Conservation (phyloP, 73 alveolate species). For the Paramecium pentaurelia region DNA sequence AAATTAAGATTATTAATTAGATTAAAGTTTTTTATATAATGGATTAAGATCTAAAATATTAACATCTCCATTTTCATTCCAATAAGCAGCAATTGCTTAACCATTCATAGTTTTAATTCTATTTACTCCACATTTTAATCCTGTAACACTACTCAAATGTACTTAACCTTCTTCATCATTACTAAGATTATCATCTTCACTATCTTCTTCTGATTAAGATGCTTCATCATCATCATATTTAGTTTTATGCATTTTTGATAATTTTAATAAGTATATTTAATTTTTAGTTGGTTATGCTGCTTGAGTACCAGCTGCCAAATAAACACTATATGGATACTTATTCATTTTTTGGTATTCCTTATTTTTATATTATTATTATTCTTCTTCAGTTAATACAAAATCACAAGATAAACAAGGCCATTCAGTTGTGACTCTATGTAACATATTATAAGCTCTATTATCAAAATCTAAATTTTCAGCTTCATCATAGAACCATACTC, state of each 20-base stretch:
- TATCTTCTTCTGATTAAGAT: conserved; percentile 21
- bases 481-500: conserved; percentile 61
- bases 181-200: conserved; percentile 47
- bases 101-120: conserved; percentile 81
- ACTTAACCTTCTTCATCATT: conserved; percentile 80
- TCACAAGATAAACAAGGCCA: conserved; percentile 73
- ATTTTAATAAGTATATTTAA: conserved; percentile 76
- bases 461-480: conserved; percentile 81
- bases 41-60: conserved; percentile 66
- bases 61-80: conserved; percentile 77
- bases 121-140: conserved; percentile 70
- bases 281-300: conserved; percentile 72
- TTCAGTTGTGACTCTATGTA: conserved; percentile 84
- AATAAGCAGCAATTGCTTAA: conserved; percentile 74
- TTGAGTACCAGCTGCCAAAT: conserved; percentile 78
- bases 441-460: conserved; percentile 83
- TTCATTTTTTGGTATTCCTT: conserved; percentile 56
- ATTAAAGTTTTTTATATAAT: conserved; percentile 58
- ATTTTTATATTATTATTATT: background rate
- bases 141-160: conserved; percentile 70
- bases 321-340: conserved; percentile 79
- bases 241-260: conserved; percentile 79
- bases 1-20: background rate
- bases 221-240: conserved; percentile 82
- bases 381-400: conserved; percentile 29